A percentile compares a stretch with the other conserved stretches of the same genome.
Conservation (phyloP, 176 grass and related monocot species). For the Triticum timopheevii region DNA sequence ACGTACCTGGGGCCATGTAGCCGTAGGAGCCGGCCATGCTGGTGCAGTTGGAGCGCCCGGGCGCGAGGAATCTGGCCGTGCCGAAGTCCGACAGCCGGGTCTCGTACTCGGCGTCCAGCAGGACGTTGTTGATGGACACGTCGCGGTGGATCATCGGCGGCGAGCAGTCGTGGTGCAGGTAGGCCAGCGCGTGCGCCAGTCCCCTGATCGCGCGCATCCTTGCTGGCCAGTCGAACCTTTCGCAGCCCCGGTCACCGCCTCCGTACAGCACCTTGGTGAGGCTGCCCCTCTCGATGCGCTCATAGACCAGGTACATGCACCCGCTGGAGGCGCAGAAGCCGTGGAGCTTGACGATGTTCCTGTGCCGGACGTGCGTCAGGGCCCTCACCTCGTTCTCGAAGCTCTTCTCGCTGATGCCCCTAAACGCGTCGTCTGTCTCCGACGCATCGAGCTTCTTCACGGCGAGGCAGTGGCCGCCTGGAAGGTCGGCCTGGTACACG, state of each 20-base stretch:
- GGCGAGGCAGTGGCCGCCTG: constrained; percentile 40
- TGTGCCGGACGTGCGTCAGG: constrained; percentile 60
- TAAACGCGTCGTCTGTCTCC: constrained; percentile 13
- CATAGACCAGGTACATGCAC: constrained; percentile 73
- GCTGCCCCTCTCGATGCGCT: constrained; percentile 63
- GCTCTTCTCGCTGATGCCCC: constrained; percentile 46
- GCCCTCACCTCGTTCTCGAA: constrained; percentile 72
- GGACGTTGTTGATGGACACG: constrained; percentile 64
- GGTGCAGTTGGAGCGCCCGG: constrained; percentile 47
- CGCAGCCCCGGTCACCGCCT: not conserved
- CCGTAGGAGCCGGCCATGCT: constrained; percentile 69
- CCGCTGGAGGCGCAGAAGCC: constrained; percentile 62
- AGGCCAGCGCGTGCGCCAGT: constrained; percentile 60
- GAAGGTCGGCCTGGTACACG: constrained; percentile 68
- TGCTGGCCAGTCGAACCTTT: constrained; percentile 43
- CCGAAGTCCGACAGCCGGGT: constrained; percentile 71
- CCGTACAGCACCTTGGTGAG: constrained; percentile 55
- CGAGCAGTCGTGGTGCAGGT: constrained; percentile 74
- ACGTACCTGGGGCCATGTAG: constrained; percentile 81
- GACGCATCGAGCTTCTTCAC: constrained; percentile 72
- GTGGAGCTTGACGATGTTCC: constrained; percentile 74
- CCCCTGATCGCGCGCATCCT: constrained; percentile 47
- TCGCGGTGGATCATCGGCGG: constrained; percentile 71
- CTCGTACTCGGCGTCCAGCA: constrained; percentile 57
- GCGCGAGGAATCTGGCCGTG: constrained; percentile 51